Base-by-base conservation (phyloP, 768 basidiomycete species). In the Chalciporus pseudorubinellus region DNA sequence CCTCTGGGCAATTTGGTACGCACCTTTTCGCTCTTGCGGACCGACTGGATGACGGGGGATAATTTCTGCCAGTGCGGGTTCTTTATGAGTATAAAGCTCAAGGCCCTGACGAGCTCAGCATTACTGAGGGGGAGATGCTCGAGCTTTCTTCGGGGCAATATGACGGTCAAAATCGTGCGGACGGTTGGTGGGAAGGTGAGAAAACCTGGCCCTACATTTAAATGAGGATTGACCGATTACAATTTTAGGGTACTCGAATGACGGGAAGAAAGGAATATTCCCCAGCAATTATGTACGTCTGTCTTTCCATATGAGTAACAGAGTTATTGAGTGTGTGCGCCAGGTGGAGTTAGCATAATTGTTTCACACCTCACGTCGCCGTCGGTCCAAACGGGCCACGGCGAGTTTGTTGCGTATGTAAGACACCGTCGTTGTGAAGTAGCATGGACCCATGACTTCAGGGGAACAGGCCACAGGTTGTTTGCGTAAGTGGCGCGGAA, bases 141-240 rank as follows among this genome's bases (percentile, higher is more conserved):
- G 80, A 85, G 59, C 74, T 92, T 53, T 80, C 85, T n/a, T 74
- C 70, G 24, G 85, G 82, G 2, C 73, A 77, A 19, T 67, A 71
- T 18, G 85, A 82, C 19, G 87, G 88, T 16, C 77, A 80, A 63
- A 73, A 81, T 59, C 87, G 84, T 62, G 86, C 79, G 24, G 82
- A 87, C 48, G 89, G 87, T 24, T 92, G 90, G 90, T 92, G 86
- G 84, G 89, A 92, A 83, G 90, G 89, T 84, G 61, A 59, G 73
- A 61, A 56, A 55, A 46, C 40, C 33, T 40, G 34, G 36, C 52
- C 55, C 45, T 57, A 50, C 53, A 50, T 53, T 56, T 55, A 59
- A 64, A 49, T 39, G 51, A 46, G 50, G 45, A 58, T 60, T 65
- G 55, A 59, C 58, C 39, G 59, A 61, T 64, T 57, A 55, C 20